These are phyloP conservation scores for Phytophthora tentaculata DNA, from an alignment of 352 stramenopile genomes.

Conservation along the genomic window DNA sequence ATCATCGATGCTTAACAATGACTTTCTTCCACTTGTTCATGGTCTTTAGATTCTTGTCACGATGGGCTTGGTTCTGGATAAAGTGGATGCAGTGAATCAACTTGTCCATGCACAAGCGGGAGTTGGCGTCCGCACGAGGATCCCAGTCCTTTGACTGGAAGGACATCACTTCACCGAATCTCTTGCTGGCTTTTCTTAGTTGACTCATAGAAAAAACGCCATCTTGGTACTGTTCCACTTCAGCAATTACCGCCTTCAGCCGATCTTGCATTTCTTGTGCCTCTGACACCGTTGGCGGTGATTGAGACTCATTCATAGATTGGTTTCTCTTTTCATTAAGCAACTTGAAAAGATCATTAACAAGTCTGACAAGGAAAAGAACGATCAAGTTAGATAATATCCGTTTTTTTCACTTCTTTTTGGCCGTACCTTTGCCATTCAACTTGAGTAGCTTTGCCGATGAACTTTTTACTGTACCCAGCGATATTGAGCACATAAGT, in stretches of 20 bases:
- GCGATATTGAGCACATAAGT: neutral
- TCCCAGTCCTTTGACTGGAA: slow-evolving; percentile 30
- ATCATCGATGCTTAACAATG: neutral
- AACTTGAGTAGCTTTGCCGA: neutral
- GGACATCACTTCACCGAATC: slow-evolving; percentile 12
- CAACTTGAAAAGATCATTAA: slow-evolving; percentile 1
- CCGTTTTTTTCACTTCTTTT: too few species aligned
- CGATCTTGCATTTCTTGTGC: neutral
- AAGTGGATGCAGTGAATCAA: slow-evolving; percentile 22
- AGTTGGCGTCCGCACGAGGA: slow-evolving; percentile 7
- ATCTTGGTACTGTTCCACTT: slow-evolving; percentile 27
- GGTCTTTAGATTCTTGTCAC: slow-evolving; percentile 6
- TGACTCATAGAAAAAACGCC: slow-evolving; percentile 36
- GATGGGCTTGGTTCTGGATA: slow-evolving; percentile 19
- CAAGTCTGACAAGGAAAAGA: slow-evolving; percentile 11
- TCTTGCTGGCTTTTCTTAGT: slow-evolving; percentile 28
- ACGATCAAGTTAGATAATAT: neutral
- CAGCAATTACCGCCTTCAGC: slow-evolving; percentile 5
- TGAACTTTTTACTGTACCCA: neutral
- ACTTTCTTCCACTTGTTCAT: neutral
- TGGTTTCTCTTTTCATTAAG: slow-evolving; percentile 13
- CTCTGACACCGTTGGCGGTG: neutral
- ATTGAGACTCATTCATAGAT: neutral
- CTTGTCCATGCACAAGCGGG: slow-evolving; percentile 24
- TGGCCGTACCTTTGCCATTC: neutral